Base-by-base conservation (phyloP, 2,329 filamentous ascomycete genomes). In the Zarea fungicola region DNA sequence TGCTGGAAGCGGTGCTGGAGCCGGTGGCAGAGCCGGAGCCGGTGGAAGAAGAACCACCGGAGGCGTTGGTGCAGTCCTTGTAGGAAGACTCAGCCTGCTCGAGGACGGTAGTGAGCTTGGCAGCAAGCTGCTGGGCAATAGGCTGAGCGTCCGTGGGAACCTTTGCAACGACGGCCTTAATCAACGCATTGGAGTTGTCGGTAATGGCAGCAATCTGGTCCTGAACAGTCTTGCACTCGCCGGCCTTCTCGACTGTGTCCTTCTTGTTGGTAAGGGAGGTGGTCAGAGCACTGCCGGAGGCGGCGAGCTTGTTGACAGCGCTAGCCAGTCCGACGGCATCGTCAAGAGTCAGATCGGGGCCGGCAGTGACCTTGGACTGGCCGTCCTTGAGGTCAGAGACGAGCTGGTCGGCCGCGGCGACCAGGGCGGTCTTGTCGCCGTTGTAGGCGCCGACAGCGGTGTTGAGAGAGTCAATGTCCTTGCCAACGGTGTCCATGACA, bases 241-340 rank as follows among this genome's bases (percentile, higher is more conserved):
- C 54, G 43, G 58, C 57, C 53, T 59, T 53, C 50, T 61, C 44
- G 50, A 62, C 52, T 19, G 53, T 42, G 29, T 48, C 21, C 57
- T 60, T 61, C 55, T 60, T 59, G 49, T 44, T 26, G 8, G 48
- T 19, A 4, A 52, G 45, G 18, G 39, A 18, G 14, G 48, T 74
- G 62, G 78, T 70, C 62, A 82, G 62, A 42, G 23, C 44, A 23
- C 14, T 29, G 16, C 44, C 44, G 10, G 29, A 13, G 23, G 31
- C 31, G 40, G 39, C 29, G 34, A 52, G 40, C 13, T n/a, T 19
- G 10, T 19, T 3, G 22, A 52, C 50, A 11, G 26, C 26, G 49
- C 19, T 18, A 28, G n/a, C 32, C 5, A 50, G 46, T 8, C 31
- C 22, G 23, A 47, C 22, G 23, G 44, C 41, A 25, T 45, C 49